Percentiles rank a stretch among this genome's conserved stretches.
phyloP scores from a whole-genome alignment of 768 basidiomycete species.

The Pleurotus sapidus region DNA sequence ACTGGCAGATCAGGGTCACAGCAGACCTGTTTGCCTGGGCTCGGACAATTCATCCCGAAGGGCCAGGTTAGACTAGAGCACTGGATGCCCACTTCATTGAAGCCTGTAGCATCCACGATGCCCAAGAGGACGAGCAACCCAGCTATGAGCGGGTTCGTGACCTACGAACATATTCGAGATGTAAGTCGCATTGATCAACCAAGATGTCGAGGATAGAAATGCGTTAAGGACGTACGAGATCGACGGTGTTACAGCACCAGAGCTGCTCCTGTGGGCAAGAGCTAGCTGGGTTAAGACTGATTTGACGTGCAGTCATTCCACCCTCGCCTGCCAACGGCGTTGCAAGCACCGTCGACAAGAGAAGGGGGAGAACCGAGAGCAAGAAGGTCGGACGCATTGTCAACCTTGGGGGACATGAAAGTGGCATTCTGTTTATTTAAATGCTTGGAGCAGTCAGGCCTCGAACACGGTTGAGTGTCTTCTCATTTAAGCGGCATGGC shows the following conservation, averaged over 20 bases:
- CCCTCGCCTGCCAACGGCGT: too few relatives aligned
- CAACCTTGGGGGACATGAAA: too few relatives aligned
- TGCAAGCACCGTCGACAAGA: too few relatives aligned
- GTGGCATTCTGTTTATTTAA: too few relatives aligned
- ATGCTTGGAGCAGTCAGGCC: too few relatives aligned
- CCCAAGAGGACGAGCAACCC: not conserved
- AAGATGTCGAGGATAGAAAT: not conserved
- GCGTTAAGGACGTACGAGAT: too few relatives aligned
- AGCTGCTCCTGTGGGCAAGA: not conserved
- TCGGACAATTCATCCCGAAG: not conserved
- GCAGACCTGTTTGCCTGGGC: not conserved
- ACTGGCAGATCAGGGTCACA: not conserved
- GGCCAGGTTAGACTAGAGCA: not conserved
- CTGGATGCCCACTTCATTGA: not conserved
- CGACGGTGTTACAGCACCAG: not conserved
- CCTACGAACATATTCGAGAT: too few relatives aligned
- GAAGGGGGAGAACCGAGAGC: too few relatives aligned
- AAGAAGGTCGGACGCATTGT: too few relatives aligned
- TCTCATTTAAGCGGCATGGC: too few relatives aligned
- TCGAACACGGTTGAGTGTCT: too few relatives aligned
- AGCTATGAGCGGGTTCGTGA: not conserved
- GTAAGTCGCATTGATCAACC: not conserved
- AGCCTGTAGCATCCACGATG: not conserved
- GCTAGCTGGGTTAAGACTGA: not conserved
- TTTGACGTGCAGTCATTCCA: not conserved